These are phyloP conservation scores for Santalum album DNA, from an alignment of 164 flowering plant genomes.

Conservation along the genomic window DNA sequence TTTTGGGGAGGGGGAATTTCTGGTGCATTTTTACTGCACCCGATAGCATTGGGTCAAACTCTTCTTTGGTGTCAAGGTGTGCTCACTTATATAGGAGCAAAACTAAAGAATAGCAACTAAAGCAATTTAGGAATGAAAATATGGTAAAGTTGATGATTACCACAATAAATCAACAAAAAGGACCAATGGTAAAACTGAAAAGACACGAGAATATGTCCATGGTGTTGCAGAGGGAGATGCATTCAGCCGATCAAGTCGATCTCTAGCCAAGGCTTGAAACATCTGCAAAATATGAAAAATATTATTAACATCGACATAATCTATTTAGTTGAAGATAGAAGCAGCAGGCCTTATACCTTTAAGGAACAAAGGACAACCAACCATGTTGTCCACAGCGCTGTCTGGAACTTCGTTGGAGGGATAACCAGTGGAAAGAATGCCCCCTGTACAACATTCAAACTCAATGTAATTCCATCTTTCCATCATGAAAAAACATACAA, in stretches of 20 bases:
- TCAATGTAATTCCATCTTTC: not conserved
- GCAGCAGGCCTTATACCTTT: slow-evolving; percentile 44
- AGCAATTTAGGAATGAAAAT: no score
- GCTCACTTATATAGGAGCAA: no score
- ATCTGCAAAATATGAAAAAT: slow-evolving; percentile 40
- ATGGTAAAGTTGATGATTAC: slow-evolving; percentile 30
- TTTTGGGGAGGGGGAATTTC: no score
- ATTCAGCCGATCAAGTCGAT: slow-evolving; percentile 86
- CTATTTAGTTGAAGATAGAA: not conserved
- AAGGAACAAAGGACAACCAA: slow-evolving; percentile 66
- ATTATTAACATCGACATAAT: slow-evolving; percentile 2
- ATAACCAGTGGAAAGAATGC: slow-evolving; percentile 82
- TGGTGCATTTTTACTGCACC: no score
- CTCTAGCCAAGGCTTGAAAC: slow-evolving; percentile 94
- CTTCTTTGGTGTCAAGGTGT: no score
- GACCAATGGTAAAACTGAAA: slow-evolving; percentile 65
- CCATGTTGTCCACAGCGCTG: slow-evolving; percentile 80
- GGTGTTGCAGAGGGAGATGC: slow-evolving; percentile 92
- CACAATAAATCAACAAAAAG: slow-evolving; percentile 54
- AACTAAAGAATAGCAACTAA: no score
- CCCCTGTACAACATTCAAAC: slow-evolving; percentile 41
- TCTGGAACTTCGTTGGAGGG: slow-evolving; percentile 67
- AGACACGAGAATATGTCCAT: slow-evolving; percentile 83
- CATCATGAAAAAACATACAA: not conserved
- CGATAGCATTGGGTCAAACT: no score